Evolutionary conservation across 768 basidiomycete species (phyloP), one percentile per base, ranked within the genome.

Genomic region (Phylloporus arenicola): DNA sequence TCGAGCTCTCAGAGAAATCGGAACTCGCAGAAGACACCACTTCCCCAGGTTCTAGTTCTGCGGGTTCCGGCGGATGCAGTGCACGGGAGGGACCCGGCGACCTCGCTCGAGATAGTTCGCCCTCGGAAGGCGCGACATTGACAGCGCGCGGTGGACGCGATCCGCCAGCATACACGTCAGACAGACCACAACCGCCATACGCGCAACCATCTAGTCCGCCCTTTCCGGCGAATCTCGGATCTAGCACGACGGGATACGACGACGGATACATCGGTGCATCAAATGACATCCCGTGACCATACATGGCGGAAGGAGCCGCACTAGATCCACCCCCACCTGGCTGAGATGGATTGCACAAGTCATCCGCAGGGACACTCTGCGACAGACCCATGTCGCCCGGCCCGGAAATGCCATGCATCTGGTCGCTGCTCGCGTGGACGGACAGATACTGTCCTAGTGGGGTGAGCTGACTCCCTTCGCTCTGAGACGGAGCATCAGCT

Each of bases 1-100:
- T 60, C 20, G 60, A 62, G 16, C 53, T 43, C 47, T 55, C 57
- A 31, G 64, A 64, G 24, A 57, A 64, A 27, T 63, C 60, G 1
- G 62, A 59, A 44, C 57, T 60, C 10, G 40, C 49, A 6, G 55
- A 62, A 13, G 62, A 64, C 12, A 56, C 33, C 11, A 65, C 62
- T 39, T 65, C 64, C 0, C 64, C 64, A 2, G 64, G 62, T 19
- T 66, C 64, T 16, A 61, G 29, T 33, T 62, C 64, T 13, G 17
- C 17, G 19, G 50, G 37, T 12, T 47, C 43, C 11, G 50, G 41
- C 8, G 34, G 47, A 39, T 27, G 50, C 24, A 8, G 12, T 14
- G 19, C 13, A 17, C 27, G 43, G 2, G 45, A 33, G 7, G 50
- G 51, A 19, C 33, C 29, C 3, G 45, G 50, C 0, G 29, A 35